phyloP scores from a whole-genome alignment of 129 eudicot genomes.

The Artemisia annua region DNA sequence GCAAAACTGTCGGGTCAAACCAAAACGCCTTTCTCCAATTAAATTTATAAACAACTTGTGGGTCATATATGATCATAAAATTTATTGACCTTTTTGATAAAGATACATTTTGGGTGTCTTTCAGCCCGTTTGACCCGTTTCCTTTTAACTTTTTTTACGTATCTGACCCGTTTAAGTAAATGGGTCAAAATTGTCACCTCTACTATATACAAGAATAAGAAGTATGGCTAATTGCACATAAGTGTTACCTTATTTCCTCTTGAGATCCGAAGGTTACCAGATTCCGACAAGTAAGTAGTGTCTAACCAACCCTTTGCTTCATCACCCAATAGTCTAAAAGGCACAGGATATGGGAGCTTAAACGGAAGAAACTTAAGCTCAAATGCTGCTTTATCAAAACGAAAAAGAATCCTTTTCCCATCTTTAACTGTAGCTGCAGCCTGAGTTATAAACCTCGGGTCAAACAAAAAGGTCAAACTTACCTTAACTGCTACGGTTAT shows the following conservation, averaged over 20 bases:
- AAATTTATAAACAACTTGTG: too few species aligned
- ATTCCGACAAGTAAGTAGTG: slow-evolving; percentile 81
- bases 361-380: slow-evolving; percentile 82
- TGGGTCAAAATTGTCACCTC: neutral
- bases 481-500: neutral
- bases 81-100: too few species aligned
- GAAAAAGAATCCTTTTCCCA: slow-evolving; percentile 77
- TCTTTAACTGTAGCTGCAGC: slow-evolving; percentile 82
- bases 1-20: too few species aligned
- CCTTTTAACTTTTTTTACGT: too few species aligned
- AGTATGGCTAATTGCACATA: slow-evolving; percentile 1
- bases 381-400: slow-evolving; percentile 95
- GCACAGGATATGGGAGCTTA: slow-evolving; percentile 96
- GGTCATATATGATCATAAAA: too few species aligned
- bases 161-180: slow-evolving; percentile 5
- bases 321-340: slow-evolving; percentile 90
- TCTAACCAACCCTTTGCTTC: slow-evolving; percentile 99
- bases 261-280: slow-evolving; percentile 93
- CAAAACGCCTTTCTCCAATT: too few species aligned
- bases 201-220: neutral
- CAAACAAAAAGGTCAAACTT: slow-evolving; percentile 6
- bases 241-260: slow-evolving; percentile 90
- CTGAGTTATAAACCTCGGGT: slow-evolving; percentile 35
- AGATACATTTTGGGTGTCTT: too few species aligned
- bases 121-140: too few species aligned